phyloP scores from a whole-genome alignment of 169 alveolate species.

The Amoebophrya sp. region DNA sequence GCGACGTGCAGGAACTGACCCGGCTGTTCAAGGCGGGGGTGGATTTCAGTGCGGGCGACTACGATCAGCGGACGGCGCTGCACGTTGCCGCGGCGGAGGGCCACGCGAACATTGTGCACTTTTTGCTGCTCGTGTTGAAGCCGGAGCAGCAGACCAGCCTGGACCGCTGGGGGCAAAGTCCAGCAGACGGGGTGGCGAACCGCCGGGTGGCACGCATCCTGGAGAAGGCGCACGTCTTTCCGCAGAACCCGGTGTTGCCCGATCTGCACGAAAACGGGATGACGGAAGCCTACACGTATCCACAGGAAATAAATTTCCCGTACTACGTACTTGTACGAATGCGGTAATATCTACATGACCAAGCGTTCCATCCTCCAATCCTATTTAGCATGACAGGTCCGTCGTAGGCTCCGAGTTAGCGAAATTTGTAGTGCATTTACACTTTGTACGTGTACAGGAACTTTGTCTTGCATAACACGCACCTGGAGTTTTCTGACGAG shows the following conservation, averaged over 20 bases:
- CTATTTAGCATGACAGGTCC: too few species aligned
- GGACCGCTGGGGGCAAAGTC: not conserved
- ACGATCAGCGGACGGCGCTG: slow-evolving; percentile 4
- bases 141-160: not conserved
- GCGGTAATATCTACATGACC: not conserved
- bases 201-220: not conserved
- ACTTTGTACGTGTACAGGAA: too few species aligned
- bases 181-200: not conserved
- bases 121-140: not conserved
- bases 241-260: not conserved
- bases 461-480: too few species aligned
- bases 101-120: not conserved
- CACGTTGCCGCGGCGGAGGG: not conserved
- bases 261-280: not conserved
- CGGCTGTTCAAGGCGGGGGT: not conserved
- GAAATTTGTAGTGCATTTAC: too few species aligned
- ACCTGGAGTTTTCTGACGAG: not conserved
- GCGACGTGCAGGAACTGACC: not conserved
- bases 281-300: not conserved
- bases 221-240: not conserved
- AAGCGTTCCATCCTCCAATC: not conserved
- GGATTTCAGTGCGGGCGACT: not conserved
- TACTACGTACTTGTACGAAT: not conserved
- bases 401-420: not conserved
- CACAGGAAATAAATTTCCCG: not conserved